Evolutionary conservation across 345 rosid species (phyloP).

Genomic region (Camelina sativa): DNA sequence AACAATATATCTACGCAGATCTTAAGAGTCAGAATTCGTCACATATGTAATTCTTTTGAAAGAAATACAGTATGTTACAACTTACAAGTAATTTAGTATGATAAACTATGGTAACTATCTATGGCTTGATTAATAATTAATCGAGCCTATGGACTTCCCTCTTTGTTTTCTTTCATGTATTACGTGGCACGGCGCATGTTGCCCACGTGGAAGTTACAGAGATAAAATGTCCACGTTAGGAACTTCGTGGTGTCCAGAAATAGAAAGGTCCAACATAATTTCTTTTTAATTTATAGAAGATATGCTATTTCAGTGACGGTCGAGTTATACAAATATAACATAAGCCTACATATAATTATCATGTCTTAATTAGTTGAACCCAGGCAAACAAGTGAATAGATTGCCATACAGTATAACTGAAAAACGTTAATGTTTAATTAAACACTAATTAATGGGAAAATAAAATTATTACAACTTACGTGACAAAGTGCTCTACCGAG

Average conservation of each 20-base stretch:
- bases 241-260: conserved; percentile 32
- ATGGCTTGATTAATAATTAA: background rate
- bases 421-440: background rate
- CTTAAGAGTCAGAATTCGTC: background rate
- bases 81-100: background rate
- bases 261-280: conserved; percentile 33
- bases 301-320: background rate
- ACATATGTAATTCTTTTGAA: background rate
- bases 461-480: conserved; percentile 51
- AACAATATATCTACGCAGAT: background rate
- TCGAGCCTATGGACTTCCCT: conserved; percentile 6
- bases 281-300: background rate
- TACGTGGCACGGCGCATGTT: conserved; percentile 39
- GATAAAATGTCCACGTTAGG: conserved; percentile 21
- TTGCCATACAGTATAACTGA: background rate
- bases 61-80: background rate
- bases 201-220: conserved; percentile 29
- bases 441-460: background rate
- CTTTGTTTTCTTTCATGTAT: conserved; percentile 10
- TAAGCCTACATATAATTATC: background rate
- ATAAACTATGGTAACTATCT: background rate
- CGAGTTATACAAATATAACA: background rate
- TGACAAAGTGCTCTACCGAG: conserved; percentile 72
- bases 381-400: conserved; percentile 6
- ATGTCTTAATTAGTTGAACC: background rate